Conservation (phyloP, 164 flowering plant species). For the Santalum album region DNA sequence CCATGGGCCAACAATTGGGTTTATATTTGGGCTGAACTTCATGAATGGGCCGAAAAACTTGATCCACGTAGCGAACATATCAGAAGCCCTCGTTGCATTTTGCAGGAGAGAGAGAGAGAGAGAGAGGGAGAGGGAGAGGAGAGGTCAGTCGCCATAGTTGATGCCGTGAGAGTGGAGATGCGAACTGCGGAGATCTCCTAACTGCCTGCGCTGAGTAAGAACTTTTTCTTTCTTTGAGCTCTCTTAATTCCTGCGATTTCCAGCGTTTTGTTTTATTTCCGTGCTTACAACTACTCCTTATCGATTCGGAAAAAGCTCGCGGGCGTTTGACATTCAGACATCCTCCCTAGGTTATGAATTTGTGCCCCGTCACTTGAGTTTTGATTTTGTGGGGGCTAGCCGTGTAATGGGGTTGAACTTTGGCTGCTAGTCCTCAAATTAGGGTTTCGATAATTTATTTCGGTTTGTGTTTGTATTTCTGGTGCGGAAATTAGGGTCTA, state of each 20-base stretch:
- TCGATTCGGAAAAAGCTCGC: not conserved
- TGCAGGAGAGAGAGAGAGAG: not conserved
- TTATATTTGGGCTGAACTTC: too few species aligned
- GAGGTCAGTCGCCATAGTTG: constrained; percentile 13
- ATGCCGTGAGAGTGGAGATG: not conserved
- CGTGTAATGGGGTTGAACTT: not conserved
- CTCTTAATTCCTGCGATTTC: not conserved
- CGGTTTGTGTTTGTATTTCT: not conserved
- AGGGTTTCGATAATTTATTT: not conserved
- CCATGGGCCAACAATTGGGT: too few species aligned
- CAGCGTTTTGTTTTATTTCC: not conserved
- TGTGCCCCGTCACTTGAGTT: not conserved
- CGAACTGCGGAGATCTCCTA: not conserved
- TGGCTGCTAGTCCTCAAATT: not conserved
- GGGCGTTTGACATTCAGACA: too few species aligned
- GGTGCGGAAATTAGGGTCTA: not conserved
- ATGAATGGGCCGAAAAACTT: too few species aligned
- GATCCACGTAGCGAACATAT: too few species aligned
- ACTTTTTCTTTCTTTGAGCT: not conserved
- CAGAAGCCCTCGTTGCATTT: too few species aligned
- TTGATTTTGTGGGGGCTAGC: not conserved
- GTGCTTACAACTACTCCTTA: not conserved
- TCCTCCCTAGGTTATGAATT: too few species aligned
- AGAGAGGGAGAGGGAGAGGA: constrained; percentile 10
- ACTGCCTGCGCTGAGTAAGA: not conserved